These are phyloP conservation scores for Eutrema yunnanense DNA, from an alignment of 345 rosid species.

Conservation along the genomic window DNA sequence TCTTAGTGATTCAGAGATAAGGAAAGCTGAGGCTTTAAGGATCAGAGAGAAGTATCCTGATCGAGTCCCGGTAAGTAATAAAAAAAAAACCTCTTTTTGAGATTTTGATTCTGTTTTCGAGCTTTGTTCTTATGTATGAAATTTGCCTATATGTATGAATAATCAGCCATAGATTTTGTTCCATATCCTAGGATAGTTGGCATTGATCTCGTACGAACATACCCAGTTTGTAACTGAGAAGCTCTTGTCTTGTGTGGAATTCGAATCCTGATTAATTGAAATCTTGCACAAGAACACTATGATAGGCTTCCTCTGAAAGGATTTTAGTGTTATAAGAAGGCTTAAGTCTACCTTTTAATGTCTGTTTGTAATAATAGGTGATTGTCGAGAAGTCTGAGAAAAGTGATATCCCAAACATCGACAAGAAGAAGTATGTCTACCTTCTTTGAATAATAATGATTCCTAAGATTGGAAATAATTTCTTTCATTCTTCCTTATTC, in stretches of 20 bases:
- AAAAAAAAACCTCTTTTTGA: neutral
- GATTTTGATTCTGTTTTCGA: neutral
- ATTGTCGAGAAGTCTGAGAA: constrained; percentile 22
- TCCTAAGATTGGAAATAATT: neutral
- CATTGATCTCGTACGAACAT: neutral
- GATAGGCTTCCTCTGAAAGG: neutral
- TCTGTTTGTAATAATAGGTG: constrained; percentile 16
- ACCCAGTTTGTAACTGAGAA: neutral
- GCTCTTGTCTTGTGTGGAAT: neutral
- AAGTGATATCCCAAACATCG: constrained; percentile 12
- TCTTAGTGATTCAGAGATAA: neutral
- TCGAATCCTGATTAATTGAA: neutral
- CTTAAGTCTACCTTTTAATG: neutral
- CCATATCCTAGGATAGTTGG: neutral
- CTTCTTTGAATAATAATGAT: neutral
- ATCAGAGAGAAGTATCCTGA: constrained; percentile 17
- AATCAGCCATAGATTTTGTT: neutral
- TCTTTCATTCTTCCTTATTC: neutral
- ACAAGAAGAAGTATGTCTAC: constrained; percentile 22
- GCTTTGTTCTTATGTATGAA: neutral
- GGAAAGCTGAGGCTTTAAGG: constrained; percentile 5
- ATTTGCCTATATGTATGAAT: neutral
- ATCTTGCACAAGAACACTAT: neutral
- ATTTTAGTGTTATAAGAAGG: neutral
- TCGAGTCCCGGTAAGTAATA: neutral